Evolutionary conservation across 2,329 filamentous ascomycete species (phyloP), one percentile per base, ranked within the genome.

Genomic region (Paecilomyces fulvus): DNA sequence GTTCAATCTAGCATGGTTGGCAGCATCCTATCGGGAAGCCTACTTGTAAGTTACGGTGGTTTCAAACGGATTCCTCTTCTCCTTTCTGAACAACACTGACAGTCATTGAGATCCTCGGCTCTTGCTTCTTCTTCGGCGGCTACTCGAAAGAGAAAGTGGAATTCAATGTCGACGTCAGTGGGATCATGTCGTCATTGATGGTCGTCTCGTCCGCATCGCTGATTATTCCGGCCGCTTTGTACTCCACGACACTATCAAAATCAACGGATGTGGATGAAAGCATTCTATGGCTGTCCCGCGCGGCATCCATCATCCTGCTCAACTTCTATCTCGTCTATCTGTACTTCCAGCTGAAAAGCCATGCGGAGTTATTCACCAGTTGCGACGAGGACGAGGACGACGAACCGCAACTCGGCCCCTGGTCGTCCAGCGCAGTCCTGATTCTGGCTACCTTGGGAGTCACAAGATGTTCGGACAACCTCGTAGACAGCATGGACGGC

Each of bases 1-100:
- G 90, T 95, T 6, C 89, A 95, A 72, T 92, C 90, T 0, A 94
- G 90, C 0, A 79, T 95, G 37, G 88, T 95, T 58, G 90, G 90
- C 57, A 89, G 85, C 69, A 92, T 95, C 66, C 78, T 95, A 14
- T 94, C 89, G 50, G 95, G 95, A 67, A 74, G 95, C 56, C 80
- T 94, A 3, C 81, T 94, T n/a, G 61, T 94, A n/a, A n/a, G n/a
- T n/a, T n/a, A n/a, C n/a, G n/a, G n/a, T n/a, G n/a, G n/a, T n/a
- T n/a, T n/a, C n/a, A n/a, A n/a, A n/a, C n/a, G n/a, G n/a, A n/a
- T n/a, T n/a, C n/a, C n/a, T n/a, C n/a, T n/a, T n/a, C n/a, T n/a
- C n/a, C n/a, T n/a, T n/a, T n/a, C n/a, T n/a, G n/a, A n/a, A n/a
- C n/a, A n/a, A n/a, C n/a, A n/a, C n/a, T n/a, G n/a, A n/a, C n/a